Conservation (phyloP, 139 green algal species). For the Mychonastes homosphaera region DNA sequence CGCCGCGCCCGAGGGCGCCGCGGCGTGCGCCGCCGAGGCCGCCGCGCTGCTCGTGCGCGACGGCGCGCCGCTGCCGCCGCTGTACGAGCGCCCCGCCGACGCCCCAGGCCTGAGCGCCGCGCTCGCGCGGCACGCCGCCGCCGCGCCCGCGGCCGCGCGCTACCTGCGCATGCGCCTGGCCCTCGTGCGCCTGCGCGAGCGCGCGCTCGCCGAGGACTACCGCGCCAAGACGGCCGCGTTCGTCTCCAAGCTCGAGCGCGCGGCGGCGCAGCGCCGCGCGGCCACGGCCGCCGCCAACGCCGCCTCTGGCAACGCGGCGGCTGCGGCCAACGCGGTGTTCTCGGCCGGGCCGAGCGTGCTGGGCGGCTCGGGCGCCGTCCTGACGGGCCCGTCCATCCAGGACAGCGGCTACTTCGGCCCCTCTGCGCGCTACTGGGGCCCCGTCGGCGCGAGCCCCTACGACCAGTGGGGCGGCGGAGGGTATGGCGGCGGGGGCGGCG, state of each 20-base stretch:
- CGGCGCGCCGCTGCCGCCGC: slow-evolving; percentile 9
- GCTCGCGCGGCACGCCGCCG: slow-evolving; percentile 7
- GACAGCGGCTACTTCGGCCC: too few species aligned
- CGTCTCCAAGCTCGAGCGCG: slow-evolving; percentile 1
- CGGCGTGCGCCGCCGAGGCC: too few species aligned
- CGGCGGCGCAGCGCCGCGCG: too few species aligned
- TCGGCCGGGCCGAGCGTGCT: background rate
- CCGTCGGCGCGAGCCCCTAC: slow-evolving; percentile 4
- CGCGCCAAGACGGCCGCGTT: slow-evolving; percentile 1
- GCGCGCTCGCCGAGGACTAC: slow-evolving; percentile 3
- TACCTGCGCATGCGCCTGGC: slow-evolving; percentile 6
- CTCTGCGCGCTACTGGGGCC: too few species aligned
- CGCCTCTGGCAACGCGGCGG: slow-evolving; percentile 2
- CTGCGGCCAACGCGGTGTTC: slow-evolving; percentile 2
- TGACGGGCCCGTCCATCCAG: too few species aligned
- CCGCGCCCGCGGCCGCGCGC: background rate
- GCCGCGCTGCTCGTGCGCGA: too few species aligned
- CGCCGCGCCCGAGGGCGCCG: too few species aligned
- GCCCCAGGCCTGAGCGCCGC: background rate
- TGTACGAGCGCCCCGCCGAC: slow-evolving; percentile 1
- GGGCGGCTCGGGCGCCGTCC: background rate
- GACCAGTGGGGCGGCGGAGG: background rate
- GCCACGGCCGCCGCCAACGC: too few species aligned
- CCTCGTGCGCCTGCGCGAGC: slow-evolving; percentile 6
- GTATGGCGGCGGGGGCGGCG: background rate